phyloP scores from a whole-genome alignment of 768 basidiomycete species.

The Phylloporus sp. region DNA sequence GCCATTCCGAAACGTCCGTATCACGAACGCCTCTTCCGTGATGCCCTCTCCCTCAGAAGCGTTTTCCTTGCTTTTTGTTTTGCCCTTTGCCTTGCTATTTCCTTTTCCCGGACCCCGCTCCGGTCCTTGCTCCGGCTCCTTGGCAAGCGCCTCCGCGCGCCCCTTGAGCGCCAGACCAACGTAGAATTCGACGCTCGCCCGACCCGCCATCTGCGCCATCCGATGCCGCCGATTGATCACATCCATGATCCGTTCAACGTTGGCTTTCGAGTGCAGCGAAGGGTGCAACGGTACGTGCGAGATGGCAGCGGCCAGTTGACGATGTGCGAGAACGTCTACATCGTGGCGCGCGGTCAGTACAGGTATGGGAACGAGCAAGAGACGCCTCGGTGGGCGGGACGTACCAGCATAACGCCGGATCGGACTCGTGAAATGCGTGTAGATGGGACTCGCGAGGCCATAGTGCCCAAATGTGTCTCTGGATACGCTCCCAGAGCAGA shows the following conservation, averaged over 20 bases:
- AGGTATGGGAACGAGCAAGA: neutral
- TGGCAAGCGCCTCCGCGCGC: constrained; percentile 38
- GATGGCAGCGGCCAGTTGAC: constrained; percentile 89
- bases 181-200: constrained; percentile 97
- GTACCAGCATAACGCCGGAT: constrained; percentile 92
- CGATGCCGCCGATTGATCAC: constrained; percentile 89
- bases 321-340: constrained; percentile 86
- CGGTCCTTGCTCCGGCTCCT: too few relatives aligned
- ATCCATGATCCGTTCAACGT: constrained; percentile 82
- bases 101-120: too few relatives aligned
- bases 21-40: constrained; percentile 85
- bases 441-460: constrained; percentile 94
- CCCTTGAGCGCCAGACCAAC: constrained; percentile 88
- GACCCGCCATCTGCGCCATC: constrained; percentile 95
- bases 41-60: constrained; percentile 37
- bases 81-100: too few relatives aligned
- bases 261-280: constrained; percentile 78
- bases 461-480: constrained; percentile 95
- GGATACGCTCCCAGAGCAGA: constrained; percentile 90
- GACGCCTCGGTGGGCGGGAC: constrained; percentile 12
- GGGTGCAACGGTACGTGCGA: constrained; percentile 78
- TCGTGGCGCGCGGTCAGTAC: neutral
- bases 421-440: constrained; percentile 98
- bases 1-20: constrained; percentile 91
- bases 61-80: constrained; percentile 22